Conservation (phyloP, 257 asterid genomes). For the Rubia yunnanensis region DNA sequence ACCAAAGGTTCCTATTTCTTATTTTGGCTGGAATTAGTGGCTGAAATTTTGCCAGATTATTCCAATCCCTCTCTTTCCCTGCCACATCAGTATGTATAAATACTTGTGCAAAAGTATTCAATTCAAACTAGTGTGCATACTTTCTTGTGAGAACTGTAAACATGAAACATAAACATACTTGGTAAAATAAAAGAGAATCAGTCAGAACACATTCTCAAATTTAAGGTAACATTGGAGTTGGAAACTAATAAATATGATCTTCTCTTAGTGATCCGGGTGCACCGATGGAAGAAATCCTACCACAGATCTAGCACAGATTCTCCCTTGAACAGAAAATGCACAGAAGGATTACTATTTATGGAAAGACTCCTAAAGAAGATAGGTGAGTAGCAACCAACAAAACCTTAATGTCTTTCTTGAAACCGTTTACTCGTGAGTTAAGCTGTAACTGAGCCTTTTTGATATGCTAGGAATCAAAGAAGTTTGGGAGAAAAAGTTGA, state of each 20-base stretch:
- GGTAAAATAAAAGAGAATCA: too few relatives aligned
- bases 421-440: not conserved
- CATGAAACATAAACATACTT: too few relatives aligned
- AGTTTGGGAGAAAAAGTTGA: slow-evolving; percentile 18
- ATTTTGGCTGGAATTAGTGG: too few relatives aligned
- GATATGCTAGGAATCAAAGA: slow-evolving; percentile 11
- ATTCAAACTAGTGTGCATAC: too few relatives aligned
- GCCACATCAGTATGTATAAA: too few relatives aligned
- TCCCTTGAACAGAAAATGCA: not conserved
- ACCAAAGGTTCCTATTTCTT: too few relatives aligned
- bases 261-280: slow-evolving; percentile 18
- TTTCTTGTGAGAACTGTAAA: too few relatives aligned
- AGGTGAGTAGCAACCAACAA: slow-evolving; percentile 6
- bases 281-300: slow-evolving; percentile 7
- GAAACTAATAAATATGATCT: not conserved
- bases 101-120: too few relatives aligned
- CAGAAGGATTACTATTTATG: slow-evolving; percentile 5
- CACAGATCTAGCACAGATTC: not conserved
- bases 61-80: too few relatives aligned
- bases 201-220: too few relatives aligned
- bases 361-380: slow-evolving; percentile 6
- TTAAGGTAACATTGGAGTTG: not conserved
- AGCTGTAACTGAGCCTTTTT: not conserved
- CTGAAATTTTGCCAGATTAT: too few relatives aligned
- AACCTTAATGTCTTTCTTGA: not conserved